Evolutionary conservation across 208 protist species (phyloP).

Genomic region (Acanthamoeba sp.): DNA sequence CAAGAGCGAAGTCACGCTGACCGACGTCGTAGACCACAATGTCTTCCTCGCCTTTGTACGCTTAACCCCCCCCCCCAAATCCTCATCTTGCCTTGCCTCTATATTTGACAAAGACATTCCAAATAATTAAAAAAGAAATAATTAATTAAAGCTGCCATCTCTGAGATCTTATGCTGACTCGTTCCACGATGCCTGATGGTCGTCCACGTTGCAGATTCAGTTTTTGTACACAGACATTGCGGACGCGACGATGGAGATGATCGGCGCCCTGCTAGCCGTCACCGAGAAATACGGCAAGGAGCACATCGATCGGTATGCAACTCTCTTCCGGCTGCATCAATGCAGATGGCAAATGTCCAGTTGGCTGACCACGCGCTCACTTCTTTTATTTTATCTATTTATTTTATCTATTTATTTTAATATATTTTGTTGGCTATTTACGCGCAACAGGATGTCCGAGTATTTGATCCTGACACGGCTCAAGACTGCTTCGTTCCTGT

Average conservation of each 20-base stretch:
- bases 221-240: constrained; percentile 72
- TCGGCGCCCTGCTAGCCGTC: constrained; percentile 41
- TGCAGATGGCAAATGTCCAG: too few relatives aligned
- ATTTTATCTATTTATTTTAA: neutral
- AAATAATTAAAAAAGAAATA: too few relatives aligned
- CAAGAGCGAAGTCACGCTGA: constrained; percentile 33
- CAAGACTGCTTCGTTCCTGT: constrained; percentile 61
- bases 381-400: too few relatives aligned
- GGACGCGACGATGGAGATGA: constrained; percentile 72
- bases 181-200: too few relatives aligned
- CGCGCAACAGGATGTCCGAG: constrained; percentile 65
- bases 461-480: constrained; percentile 73
- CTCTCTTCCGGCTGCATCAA: neutral
- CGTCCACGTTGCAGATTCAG: too few relatives aligned
- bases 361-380: neutral
- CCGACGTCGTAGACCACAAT: constrained; percentile 19
- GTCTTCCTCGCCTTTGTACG: constrained; percentile 63
- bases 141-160: neutral
- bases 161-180: neutral
- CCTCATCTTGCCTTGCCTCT: neutral
- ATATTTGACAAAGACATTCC: too few relatives aligned
- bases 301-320: constrained; percentile 10
- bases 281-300: constrained; percentile 50
- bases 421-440: too few relatives aligned
- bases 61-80: neutral